Base-by-base conservation (phyloP, 1,284 basidiomycete genomes). In the Pyrrhoderma noxium region DNA sequence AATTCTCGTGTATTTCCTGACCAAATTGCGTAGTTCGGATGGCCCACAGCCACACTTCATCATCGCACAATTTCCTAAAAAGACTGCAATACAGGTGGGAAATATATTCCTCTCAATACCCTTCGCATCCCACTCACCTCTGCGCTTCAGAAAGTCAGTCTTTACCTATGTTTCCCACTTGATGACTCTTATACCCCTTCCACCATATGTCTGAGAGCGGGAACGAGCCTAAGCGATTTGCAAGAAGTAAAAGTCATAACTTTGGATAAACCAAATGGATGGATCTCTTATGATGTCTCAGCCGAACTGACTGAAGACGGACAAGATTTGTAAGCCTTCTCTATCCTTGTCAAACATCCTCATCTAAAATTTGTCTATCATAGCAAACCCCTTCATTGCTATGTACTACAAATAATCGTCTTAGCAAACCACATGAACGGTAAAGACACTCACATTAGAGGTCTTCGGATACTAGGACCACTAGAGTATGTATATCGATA, bases 111-210 rank as follows among this genome's bases (percentile, higher is more conserved):
- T 31, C 27, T 31, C 5, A 11, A 31, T 31, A n/a, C n/a, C n/a
- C n/a, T n/a, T 11, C 11, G 27, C 11, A 31, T 31, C 27, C 11
- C n/a, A n/a, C n/a, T n/a, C n/a, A n/a, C n/a, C n/a, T n/a, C n/a
- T n/a, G n/a, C n/a, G n/a, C 38, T 25, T 7, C 63, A 97, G 93
- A 93, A 96, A 80, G 75, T 99, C 47, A 90, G 89, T 51, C 78
- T 99, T 45, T 84, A 85, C 64, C 85, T 97, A 44, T 89, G 88
- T 61, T 93, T 88, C 65, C 77, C 77, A 2, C 77, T 83, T 51
- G 96, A 99, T 66, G 96, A 99, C 65, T 97, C 93, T 1, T 99
- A 99, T 65, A 99, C 96, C 0, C 96, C 96, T 0, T 88, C 89
- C 1, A 89, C 87, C 27, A 76, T 99, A 54, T 83, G 86, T 1